Base-by-base conservation (phyloP, 345 rosid species). In the Populus nigra region DNA sequence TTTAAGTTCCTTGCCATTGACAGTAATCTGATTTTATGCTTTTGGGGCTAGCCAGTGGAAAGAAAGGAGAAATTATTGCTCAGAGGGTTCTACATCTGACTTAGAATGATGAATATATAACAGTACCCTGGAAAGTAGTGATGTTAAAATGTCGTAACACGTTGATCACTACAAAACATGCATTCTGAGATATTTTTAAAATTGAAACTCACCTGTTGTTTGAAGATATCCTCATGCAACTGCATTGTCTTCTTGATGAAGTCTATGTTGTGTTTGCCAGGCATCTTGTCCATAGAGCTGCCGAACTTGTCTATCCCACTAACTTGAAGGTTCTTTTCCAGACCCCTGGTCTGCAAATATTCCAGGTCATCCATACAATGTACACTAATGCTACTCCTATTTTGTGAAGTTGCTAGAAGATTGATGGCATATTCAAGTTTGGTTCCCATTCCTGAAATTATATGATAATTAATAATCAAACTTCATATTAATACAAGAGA, bases 401-500 rank as follows among this genome's bases (percentile, higher is more conserved):
- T 73, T 38, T 67, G 36, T 72, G 87, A 81, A 69, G 63, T 82
- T 76, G 82, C 74, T 82, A 84, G 78, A 77, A 80, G 83, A 74
- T 87, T 80, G 69, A 78, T 67, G 25, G 81, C 82, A 55, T 78
- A 76, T 47, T 86, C 88, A 82, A 88, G 83, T 81, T 85, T 49
- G 86, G 93, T 88, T 87, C 92, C 98, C 98, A 94, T 94, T 71
- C 91, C 98, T 87, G 93, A 87, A 87, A 85, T 61, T 65, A 75
- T 63, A 65, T 53, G n/a, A 70, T 33, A 69, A 67, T 75, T 53
- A 17, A 70, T 39, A 69, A 69, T 75, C 69, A n/a, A 38, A 55
- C 72, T 85, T 69, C 68, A 38, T 22, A 27, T 15, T 12, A 62
- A 18, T 23, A 7, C 11, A 50, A 15, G 13, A 36, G 17, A 23